Base-by-base conservation (phyloP, 352 stramenopile genomes). In the Phytophthora meadii region DNA sequence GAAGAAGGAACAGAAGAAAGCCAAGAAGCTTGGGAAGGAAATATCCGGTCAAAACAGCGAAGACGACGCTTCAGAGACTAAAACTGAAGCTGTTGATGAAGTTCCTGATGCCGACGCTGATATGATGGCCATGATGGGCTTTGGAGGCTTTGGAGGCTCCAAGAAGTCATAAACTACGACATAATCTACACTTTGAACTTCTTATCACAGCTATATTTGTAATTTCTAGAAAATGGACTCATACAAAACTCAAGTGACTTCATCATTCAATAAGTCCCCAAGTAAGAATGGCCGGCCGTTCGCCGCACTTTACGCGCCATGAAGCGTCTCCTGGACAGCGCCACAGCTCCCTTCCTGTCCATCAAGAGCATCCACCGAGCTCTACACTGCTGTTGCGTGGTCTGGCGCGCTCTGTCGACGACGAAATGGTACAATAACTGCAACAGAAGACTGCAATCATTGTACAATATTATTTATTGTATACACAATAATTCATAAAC, bases 91-190 rank as follows among this genome's bases (percentile, higher is more conserved):
- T 54, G 44, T 15, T 40, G 57, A 73, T 15, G 51, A 62, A 46
- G 49, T 54, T 59, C 40, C 59, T 34, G 54, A 66, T 4, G 53
- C 71, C 25, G 88, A 97, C 25, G 83, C 84, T 5, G 87, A 84
- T 32, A 97, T 98, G 88, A 94, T 94, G 84, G 87, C 89, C 17
- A 90, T 97, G 83, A 98, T 98, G 92, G 91, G 91, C 28, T 97
- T 98, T 54, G 79, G 77, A 1, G 88, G 89, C 39, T 98, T 98
- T 56, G 81, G 85, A 24, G 79, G 85, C 32, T 92, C 85, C 8
- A 97, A 94, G 40, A 90, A 90, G 59, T 61, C 54, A 22, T 77
- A 77, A 54, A 17, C 22, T 48, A n/a, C 34, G 41, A 37, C 11
- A 12, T 42, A 50, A 14, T 8, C 30, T 34, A 14, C n/a, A 42